Base-by-base conservation (phyloP, 352 stramenopile genomes). In the Pythium rhizo-oryzae region DNA sequence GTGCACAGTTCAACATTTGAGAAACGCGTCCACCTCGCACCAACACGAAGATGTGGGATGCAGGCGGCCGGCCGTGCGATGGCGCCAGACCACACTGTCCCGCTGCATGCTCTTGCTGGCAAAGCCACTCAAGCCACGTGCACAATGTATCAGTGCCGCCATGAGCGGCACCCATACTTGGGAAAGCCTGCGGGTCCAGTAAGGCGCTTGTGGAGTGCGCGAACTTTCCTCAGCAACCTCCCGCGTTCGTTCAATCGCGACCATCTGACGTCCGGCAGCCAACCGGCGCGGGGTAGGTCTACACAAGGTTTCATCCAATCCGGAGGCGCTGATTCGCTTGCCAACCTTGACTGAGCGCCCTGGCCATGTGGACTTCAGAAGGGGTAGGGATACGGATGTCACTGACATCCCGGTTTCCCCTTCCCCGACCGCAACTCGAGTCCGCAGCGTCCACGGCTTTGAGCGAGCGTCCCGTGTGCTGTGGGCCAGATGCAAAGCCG, bases 221-320 rank as follows among this genome's bases (percentile, higher is more conserved):
- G 57, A 46, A 63, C 54, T 63, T 63, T 63, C 57, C 57, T 55
- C 54, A 43, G 57, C 57, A 54, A 25, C 13, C 28, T 13, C 28
- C 41, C 11, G 35, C 19, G 21, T 54, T 51, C 39, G 41, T 47
- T 28, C 43, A 13, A 43, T 63, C 57, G 41, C 57, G 43, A 63
- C 41, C 41, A 62, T 35, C 55, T 51, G 24, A 43, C 24, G 39
- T 35, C 24, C n/a, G 12, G 25, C 52, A 24, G 49, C 53, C 33
- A 59, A 59, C 13, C 33, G 33, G 49, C 53, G 41, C 33, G 53
- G n/a, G 53, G 8, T 59, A 59, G 53, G 53, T 46, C 9, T 35
- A 28, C n/a, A 33, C 47, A 8, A 13, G 0, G 23, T 59, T 59
- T 49, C 19, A 59, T 13, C 53, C 53, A 59, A 59, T 59, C 53